These are phyloP conservation scores for Gossypium trilobum DNA, from an alignment of 441 rosid species.

Conservation along the genomic window DNA sequence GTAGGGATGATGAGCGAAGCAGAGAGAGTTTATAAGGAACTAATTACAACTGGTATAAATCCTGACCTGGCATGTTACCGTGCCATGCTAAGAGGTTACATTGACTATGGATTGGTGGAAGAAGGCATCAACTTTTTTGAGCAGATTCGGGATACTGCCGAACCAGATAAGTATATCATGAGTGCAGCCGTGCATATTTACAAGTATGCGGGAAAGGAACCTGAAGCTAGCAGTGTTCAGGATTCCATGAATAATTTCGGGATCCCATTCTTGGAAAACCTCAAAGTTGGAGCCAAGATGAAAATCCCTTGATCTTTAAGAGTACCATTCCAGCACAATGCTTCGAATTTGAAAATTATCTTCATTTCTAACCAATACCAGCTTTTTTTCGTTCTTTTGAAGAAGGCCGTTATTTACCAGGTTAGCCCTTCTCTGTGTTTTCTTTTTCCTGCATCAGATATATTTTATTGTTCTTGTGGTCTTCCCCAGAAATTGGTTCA, in stretches of 20 bases:
- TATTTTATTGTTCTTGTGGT: background rate
- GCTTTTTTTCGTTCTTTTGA: background rate
- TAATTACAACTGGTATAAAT: constrained; percentile 30
- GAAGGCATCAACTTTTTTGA: constrained; percentile 50
- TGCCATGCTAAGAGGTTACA: constrained; percentile 53
- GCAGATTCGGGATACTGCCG: constrained; percentile 30
- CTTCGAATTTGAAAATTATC: background rate
- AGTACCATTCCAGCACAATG: background rate
- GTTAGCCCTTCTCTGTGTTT: background rate
- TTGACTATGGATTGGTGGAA: constrained; percentile 42
- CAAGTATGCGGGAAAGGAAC: constrained; percentile 36
- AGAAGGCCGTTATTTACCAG: background rate
- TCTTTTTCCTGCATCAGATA: background rate
- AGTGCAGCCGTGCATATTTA: constrained; percentile 55
- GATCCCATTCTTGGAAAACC: constrained; percentile 28
- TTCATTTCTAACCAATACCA: background rate
- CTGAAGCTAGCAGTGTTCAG: constrained; percentile 28
- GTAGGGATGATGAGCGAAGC: constrained; percentile 55
- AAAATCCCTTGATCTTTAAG: background rate
- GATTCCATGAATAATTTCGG: constrained; percentile 26
- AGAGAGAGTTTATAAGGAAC: constrained; percentile 40
- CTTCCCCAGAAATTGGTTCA: background rate
- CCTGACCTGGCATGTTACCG: constrained; percentile 47
- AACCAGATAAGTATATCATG: constrained; percentile 43
- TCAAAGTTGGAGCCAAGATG: constrained; percentile 29